These are phyloP conservation scores for Talaromyces rugulosus DNA, from an alignment of 2,329 filamentous ascomycete species.

Conservation along the genomic window DNA sequence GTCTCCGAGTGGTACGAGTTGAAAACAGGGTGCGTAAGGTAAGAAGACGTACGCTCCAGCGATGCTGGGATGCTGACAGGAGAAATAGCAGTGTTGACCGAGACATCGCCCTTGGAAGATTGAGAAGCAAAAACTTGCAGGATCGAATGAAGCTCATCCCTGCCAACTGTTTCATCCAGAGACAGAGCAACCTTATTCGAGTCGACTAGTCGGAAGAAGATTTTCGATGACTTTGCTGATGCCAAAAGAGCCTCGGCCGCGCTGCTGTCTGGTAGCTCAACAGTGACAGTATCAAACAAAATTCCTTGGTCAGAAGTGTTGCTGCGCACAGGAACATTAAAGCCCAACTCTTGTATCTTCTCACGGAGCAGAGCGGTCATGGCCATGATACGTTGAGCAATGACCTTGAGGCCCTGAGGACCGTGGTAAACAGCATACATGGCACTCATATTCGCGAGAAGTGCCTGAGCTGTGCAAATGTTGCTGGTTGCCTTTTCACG, in stretches of 20 bases:
- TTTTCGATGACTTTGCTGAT: constrained; percentile 48
- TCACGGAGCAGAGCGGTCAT: constrained; percentile 67
- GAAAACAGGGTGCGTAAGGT: constrained; percentile 87
- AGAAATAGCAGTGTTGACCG: constrained; percentile 30
- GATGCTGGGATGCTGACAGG: constrained; percentile 44
- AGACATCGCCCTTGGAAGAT: constrained; percentile 25
- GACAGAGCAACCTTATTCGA: constrained; percentile 66
- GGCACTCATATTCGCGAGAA: constrained; percentile 92
- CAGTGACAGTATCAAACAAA: constrained; percentile 75
- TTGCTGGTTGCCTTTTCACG: constrained; percentile 97
- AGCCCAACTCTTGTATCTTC: constrained; percentile 60
- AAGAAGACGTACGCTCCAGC: constrained; percentile 68
- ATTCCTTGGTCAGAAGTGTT: constrained; percentile 54
- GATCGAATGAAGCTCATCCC: constrained; percentile 54
- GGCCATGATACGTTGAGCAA: constrained; percentile 72
- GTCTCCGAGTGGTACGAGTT: constrained; percentile 95
- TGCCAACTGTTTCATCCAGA: constrained; percentile 68
- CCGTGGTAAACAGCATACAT: constrained; percentile 95
- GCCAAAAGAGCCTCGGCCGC: constrained; percentile 50
- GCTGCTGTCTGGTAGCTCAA: constrained; percentile 53
- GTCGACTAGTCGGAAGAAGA: constrained; percentile 62
- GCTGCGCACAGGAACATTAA: constrained; percentile 57
- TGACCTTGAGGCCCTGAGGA: constrained; percentile 73
- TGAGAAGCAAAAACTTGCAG: constrained; percentile 53
- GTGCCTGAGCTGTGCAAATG: constrained; percentile 90